Percentiles rank a stretch among this genome's conserved stretches.
phyloP scores from a whole-genome alignment of 306 rosid species.

The Inga oerstediana region DNA sequence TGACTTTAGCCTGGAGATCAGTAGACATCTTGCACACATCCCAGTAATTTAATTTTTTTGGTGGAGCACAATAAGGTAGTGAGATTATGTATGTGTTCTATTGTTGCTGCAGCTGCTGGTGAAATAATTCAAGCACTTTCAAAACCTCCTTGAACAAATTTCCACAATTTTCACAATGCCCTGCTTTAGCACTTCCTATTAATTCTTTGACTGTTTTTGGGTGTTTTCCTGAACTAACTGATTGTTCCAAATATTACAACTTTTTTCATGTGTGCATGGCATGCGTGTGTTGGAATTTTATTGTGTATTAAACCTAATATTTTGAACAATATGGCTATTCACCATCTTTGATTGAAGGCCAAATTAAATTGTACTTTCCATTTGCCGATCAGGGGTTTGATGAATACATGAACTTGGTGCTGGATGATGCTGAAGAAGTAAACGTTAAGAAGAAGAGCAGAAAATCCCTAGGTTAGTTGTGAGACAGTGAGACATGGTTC shows the following conservation, averaged over 20 bases:
- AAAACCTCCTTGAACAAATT: not conserved
- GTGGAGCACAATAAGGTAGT: not conserved
- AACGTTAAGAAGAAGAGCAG: slow-evolving; percentile 64
- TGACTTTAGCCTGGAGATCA: not conserved
- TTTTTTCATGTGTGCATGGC: not conserved
- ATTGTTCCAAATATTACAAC: not conserved
- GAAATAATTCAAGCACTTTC: not conserved
- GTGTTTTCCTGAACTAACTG: not conserved
- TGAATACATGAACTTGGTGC: slow-evolving; percentile 75
- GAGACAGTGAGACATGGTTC: not conserved
- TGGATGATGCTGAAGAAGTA: slow-evolving; percentile 80
- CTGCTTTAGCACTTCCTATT: not conserved
- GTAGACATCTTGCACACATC: not conserved
- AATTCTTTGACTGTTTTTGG: not conserved
- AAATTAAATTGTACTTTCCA: not conserved
- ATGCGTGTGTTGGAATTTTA: not conserved
- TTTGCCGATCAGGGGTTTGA: slow-evolving; percentile 60
- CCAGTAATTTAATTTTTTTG: not conserved
- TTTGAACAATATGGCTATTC: not conserved
- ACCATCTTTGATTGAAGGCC: not conserved
- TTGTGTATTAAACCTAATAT: not conserved
- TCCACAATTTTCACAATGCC: not conserved
- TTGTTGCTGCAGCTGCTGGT: not conserved
- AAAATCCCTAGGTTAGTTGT: slow-evolving; percentile 51
- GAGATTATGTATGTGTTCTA: not conserved